Evolutionary conservation across 495 filamentous ascomycete species (phyloP).

Genomic region (Aspergillus leporis): DNA sequence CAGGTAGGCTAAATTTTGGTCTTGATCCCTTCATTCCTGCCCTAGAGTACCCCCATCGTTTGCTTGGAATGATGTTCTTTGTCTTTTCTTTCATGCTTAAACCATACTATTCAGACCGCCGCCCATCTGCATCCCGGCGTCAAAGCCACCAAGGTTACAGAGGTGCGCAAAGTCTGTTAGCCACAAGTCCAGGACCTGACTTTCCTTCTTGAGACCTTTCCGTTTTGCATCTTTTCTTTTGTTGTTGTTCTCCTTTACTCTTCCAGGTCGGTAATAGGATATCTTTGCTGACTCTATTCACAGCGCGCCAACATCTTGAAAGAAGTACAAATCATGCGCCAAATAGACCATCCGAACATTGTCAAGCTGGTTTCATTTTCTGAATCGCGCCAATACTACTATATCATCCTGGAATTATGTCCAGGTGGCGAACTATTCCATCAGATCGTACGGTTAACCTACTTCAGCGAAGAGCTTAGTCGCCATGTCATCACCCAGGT

Average conservation of each 20-base stretch:
- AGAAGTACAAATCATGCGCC: slow-evolving; percentile 98
- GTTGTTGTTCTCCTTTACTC: neutral
- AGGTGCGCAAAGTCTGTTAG: slow-evolving; percentile 76
- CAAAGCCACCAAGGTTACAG: slow-evolving; percentile 90
- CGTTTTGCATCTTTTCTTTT: slow-evolving; percentile 1
- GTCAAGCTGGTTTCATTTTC: slow-evolving; percentile 90
- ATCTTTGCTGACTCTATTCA: slow-evolving; percentile 20
- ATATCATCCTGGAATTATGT: slow-evolving; percentile 93
- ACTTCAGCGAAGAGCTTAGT: slow-evolving; percentile 94
- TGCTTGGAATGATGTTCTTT: slow-evolving; percentile 2
- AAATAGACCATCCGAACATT: slow-evolving; percentile 93
- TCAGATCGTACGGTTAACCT: slow-evolving; percentile 96
- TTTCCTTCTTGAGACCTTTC: slow-evolving; percentile 7
- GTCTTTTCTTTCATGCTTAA: slow-evolving; percentile 39
- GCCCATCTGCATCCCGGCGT: slow-evolving; percentile 91
- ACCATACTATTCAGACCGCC: slow-evolving; percentile 64
- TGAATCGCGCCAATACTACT: slow-evolving; percentile 94
- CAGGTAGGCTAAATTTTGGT: slow-evolving; percentile 69
- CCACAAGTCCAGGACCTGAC: slow-evolving; percentile 20
- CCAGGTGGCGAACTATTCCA: slow-evolving; percentile 97
- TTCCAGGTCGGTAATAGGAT: slow-evolving; percentile 4
- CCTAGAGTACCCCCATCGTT: slow-evolving; percentile 19
- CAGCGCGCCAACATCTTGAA: slow-evolving; percentile 97
- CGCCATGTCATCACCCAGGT: slow-evolving; percentile 94
- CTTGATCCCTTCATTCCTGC: slow-evolving; percentile 21